Base-by-base conservation (phyloP, 2,329 filamentous ascomycete genomes). In the Fusarium temperatum region DNA sequence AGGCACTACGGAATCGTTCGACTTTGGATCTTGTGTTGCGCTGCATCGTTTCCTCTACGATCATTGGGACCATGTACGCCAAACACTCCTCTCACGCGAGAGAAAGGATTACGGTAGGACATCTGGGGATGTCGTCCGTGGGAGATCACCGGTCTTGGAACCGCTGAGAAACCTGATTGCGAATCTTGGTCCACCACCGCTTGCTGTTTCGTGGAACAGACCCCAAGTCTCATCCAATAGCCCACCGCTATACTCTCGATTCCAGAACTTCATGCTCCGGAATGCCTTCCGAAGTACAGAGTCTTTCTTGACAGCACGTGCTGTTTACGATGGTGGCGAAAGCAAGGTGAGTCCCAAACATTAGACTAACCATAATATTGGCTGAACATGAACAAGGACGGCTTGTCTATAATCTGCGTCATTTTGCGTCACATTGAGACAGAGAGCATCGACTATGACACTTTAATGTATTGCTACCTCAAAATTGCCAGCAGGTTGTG, bases 181-280 rank as follows among this genome's bases (percentile, higher is more conserved):
- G 18, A 92, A 91, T 63, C 84, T 93, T 28, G 91, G 91, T 0
- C 90, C 91, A 17, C 91, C 91, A 24, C 90, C 90, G 4, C 83
- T 93, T 72, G 90, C 91, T 50, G 89, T 93, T 12, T 92, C 90
- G 2, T 92, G 91, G 90, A 93, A 92, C 72, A 85, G 90, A 56
- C 91, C 91, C 15, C 87, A 89, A 56, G 89, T 93, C n/a, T 89
- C 89, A 3, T 80, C 86, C 32, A 93, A 92, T 72, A 88, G 82
- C 24, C 90, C 91, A 9, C 88, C 89, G 2, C 83, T 88, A 12
- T 93, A 93, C 78, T 92, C 90, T 5, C 85, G 90, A 30, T 93
- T 93, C 73, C 91, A 93, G 73, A 89, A 92, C 73, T 93, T 93
- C 76, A 93, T 93, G 91, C 85, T 93, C 51, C 88, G 89, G 24